These are phyloP conservation scores for Proliferodiscus dingleyae DNA, from an alignment of 2,329 filamentous ascomycete genomes.

Conservation along the genomic window DNA sequence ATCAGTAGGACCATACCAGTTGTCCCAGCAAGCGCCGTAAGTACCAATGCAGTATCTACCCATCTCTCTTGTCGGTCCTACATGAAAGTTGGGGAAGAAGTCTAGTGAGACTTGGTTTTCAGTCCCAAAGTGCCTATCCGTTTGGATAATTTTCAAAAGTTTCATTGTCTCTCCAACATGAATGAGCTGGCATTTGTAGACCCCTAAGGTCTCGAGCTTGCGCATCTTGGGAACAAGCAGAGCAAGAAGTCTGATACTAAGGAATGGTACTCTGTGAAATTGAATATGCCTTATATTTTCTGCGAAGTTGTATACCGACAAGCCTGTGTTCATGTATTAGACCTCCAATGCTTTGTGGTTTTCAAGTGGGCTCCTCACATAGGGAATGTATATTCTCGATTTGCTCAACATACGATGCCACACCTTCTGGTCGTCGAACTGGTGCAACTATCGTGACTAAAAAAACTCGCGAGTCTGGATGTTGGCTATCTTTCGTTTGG, in stretches of 20 bases:
- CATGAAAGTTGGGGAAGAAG: constrained; percentile 26
- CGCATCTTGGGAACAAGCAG: constrained; percentile 26
- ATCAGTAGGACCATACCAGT: constrained; percentile 14
- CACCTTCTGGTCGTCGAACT: constrained; percentile 6
- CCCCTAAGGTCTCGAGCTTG: constrained; percentile 22
- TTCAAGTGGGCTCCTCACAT: constrained; percentile 12
- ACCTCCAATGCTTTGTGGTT: not conserved
- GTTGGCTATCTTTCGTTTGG: not conserved
- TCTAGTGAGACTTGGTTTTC: constrained; percentile 23
- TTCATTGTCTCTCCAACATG: constrained; percentile 20
- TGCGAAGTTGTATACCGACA: constrained; percentile 18
- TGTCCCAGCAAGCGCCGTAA: constrained; percentile 29
- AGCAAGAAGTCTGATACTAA: constrained; percentile 19
- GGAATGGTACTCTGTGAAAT: constrained; percentile 25
- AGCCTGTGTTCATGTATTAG: constrained; percentile 11
- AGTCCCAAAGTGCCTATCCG: constrained; percentile 14
- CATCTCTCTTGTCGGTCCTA: constrained; percentile 10
- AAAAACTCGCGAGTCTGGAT: constrained; percentile 9
- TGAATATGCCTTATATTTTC: constrained; percentile 23
- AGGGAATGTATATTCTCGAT: constrained; percentile 14
- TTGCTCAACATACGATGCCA: constrained; percentile 12
- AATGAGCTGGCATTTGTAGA: constrained; percentile 28
- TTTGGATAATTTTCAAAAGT: constrained; percentile 24
- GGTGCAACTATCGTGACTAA: constrained; percentile 13
- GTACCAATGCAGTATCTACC: constrained; percentile 7